Conservation (phyloP, 495 filamentous ascomycete species). For the Hypoxylon trugodes region DNA sequence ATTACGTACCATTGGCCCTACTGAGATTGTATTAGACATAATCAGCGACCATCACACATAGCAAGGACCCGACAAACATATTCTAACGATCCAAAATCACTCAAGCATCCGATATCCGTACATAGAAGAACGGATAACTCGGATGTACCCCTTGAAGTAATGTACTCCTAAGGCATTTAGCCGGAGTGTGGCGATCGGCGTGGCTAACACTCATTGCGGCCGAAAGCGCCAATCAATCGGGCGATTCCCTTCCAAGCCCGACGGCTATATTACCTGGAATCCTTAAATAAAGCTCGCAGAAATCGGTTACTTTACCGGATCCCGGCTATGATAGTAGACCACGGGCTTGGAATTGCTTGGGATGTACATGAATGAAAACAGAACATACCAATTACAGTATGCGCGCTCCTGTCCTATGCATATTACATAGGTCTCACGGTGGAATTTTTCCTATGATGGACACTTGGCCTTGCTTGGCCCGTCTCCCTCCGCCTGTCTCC, state of each 20-base stretch:
- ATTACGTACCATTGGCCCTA: no score
- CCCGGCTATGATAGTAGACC: constrained; percentile 2
- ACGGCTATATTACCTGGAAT: constrained; percentile 20
- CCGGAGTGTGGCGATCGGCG: constrained; percentile 20
- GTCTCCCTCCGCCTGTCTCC: neutral
- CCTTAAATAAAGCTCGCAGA: constrained; percentile 5
- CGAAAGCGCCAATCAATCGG: constrained; percentile 8
- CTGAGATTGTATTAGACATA: no score
- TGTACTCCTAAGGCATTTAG: constrained; percentile 16
- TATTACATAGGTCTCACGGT: neutral
- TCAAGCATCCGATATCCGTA: no score
- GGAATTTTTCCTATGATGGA: neutral
- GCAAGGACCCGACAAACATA: neutral
- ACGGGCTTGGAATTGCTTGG: neutral
- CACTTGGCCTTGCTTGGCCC: constrained; percentile 25
- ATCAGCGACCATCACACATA: no score
- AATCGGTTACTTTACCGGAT: constrained; percentile 3
- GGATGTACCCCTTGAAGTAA: neutral
- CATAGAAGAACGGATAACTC: constrained; percentile 6
- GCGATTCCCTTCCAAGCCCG: constrained; percentile 5
- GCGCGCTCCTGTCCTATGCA: neutral
- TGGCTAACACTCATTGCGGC: constrained; percentile 7
- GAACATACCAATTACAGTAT: neutral
- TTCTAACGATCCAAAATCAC: no score
- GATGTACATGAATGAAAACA: constrained; percentile 4